Base-by-base conservation (phyloP, 2,329 filamentous ascomycete genomes). In the Trichoderma guizhouense region DNA sequence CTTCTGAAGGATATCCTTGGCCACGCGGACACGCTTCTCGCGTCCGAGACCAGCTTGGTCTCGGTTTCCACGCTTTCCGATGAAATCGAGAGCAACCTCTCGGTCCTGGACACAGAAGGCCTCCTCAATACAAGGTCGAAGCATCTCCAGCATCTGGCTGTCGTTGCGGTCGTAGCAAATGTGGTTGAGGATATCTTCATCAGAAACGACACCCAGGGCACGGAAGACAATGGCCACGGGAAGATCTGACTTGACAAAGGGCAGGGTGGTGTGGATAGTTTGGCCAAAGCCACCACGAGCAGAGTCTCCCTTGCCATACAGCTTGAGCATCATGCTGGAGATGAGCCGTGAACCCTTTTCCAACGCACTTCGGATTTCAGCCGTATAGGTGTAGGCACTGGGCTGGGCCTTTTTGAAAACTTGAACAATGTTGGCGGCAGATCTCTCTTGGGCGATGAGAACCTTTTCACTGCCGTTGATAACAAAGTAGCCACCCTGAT, bases 381-480 rank as follows among this genome's bases (percentile, higher is more conserved):
- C 97, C 28, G 95, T 92, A 81, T 96, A 97, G 2, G 94, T 95
- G 74, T 94, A 97, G 11, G 94, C 93, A 75, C 93, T 95, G n/a
- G 94, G 94, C 76, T 91, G 89, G 0, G 95, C 94, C 85, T 99
- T 99, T 84, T 97, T 95, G 89, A 99, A 99, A 32, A 99, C 95
- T 83, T 99, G 96, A 6, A 99, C 96, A 72, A 98, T 99, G 79
- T 99, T 99, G 79, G 95, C 96, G 53, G 96, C 96, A 80, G 95
- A 98, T 74, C 96, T 92, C 83, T 99, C 96, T 81, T 99, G 96
- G 1, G 96, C 96, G 78, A 99, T 99, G 76, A 99, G 85, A 26
- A 99, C 96, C 86, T 99, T 99, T 81, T 99, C 96, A 82, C 93
- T 97, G 57, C 96, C 96, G 84, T 99, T 99, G 87, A 99, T 99